Conservation (phyloP, 306 rosid genomes). For the Coriaria nepalensis region DNA sequence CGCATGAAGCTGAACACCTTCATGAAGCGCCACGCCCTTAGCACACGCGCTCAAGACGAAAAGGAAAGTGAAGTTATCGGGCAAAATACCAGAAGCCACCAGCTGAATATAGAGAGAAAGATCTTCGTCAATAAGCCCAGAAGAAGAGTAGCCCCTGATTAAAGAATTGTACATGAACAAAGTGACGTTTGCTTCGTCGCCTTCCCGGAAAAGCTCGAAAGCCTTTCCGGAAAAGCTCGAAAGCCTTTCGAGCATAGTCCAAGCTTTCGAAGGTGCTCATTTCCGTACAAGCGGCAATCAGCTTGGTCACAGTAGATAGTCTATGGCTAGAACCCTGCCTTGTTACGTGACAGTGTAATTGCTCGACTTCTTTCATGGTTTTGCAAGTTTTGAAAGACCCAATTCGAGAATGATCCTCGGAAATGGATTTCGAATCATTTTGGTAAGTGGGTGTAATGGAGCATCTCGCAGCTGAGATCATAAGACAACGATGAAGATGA, state of each 20-base stretch:
- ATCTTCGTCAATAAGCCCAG: constrained; percentile 40
- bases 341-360: constrained; percentile 37
- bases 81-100: constrained; percentile 33
- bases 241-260: constrained; percentile 30
- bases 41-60: constrained; percentile 50
- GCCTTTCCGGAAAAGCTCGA: constrained; percentile 24
- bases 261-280: constrained; percentile 49
- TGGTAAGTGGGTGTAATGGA: constrained; percentile 17
- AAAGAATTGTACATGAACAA: constrained; percentile 42
- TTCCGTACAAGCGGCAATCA: constrained; percentile 29
- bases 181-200: constrained; percentile 5
- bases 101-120: constrained; percentile 33
- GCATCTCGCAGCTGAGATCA: constrained; percentile 20
- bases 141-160: constrained; percentile 51
- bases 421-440: constrained; percentile 18
- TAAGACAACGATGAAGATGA: constrained; percentile 20
- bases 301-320: constrained; percentile 25
- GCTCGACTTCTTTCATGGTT: constrained; percentile 44
- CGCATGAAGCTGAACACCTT: constrained; percentile 62
- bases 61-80: constrained; percentile 65
- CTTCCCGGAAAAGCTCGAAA: constrained; percentile 23
- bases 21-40: constrained; percentile 32
- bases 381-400: constrained; percentile 29
- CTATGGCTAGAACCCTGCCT: constrained; percentile 38
- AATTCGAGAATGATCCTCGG: constrained; percentile 11